A percentile compares a stretch with the other conserved stretches of the same genome.
Conservation (phyloP, 208 protist genomes). For the Perkinsela sp. region DNA sequence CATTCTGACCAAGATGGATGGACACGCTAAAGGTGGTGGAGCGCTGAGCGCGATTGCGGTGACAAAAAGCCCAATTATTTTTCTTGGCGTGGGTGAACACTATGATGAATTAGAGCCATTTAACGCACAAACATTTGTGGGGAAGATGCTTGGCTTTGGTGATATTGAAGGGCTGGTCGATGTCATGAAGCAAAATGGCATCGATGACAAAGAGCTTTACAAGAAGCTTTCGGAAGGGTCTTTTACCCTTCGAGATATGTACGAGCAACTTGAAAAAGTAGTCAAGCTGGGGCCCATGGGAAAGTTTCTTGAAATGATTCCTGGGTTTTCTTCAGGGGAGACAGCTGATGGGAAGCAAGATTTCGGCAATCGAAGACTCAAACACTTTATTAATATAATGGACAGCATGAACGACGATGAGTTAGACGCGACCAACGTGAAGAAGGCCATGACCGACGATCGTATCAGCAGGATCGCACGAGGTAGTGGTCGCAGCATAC, state of each 20-base stretch:
- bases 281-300: conserved; percentile 73
- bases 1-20: conserved; percentile 97
- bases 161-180: conserved; percentile 73
- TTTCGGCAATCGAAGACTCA: conserved; percentile 30
- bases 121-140: conserved; percentile 50
- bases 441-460: conserved; percentile 56
- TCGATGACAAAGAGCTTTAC: conserved; percentile 53
- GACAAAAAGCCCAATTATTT: conserved; percentile 86
- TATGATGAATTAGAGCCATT: conserved; percentile 84
- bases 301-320: conserved; percentile 70
- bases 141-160: conserved; percentile 75
- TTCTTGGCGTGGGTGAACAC: conserved; percentile 92
- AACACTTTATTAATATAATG: conserved; percentile 77
- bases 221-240: conserved; percentile 61
- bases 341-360: conserved; percentile 18
- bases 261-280: conserved; percentile 81
- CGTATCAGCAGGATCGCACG: conserved; percentile 47
- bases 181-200: conserved; percentile 61
- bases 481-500: conserved; percentile 31
- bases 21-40: conserved; percentile 93
- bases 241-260: conserved; percentile 82
- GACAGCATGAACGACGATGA: conserved; percentile 80
- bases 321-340: conserved; percentile 44
- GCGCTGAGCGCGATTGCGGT: conserved; percentile 83
- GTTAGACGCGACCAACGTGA: conserved; percentile 51